Evolutionary conservation across 805 yeast species (phyloP), one percentile per base, ranked within the genome.

Genomic region (Saccharomycopsis babjevae): DNA sequence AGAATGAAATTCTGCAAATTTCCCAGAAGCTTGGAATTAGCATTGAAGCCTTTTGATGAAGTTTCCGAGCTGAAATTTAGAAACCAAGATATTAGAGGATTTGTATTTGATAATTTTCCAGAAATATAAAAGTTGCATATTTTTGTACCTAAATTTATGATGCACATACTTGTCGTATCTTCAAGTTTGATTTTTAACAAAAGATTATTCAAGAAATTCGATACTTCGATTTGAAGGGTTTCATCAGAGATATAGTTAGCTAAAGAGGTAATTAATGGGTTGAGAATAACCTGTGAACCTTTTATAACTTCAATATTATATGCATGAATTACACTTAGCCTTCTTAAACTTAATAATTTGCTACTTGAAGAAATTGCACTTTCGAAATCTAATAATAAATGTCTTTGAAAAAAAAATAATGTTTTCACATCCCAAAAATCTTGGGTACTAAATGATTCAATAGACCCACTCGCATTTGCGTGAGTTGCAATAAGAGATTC

Each of bases 341-440:
- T 61, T 36, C 61, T 58, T 7, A 61, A 20, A 50, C 46, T 57
- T n/a, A 36, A 36, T 34, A 58, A 36, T n/a, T 22, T 20, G 20
- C 36, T 57, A 13, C 54, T 43, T 13, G 7, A 10, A 20, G 46
- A 22, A 20, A 11, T 16, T 16, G 62, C 34, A 5, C 39, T 32
- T 15, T 46, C 40, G 8, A 59, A 43, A n/a, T n/a, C 38, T 10
- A 22, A 16, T 40, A 62, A 13, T 18, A 55, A n/a, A 11, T 52
- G 46, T 15, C 43, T 32, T 7, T 28, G 30, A 20, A 62, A 16
- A 28, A 50, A 55, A 28, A 43, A 59, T 10, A 42, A 6, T 13
- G 42, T 40, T 3, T 36, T 25, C 5, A 34, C 32, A 18, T 61
- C 36, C 64, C 61, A 61, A 58, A 61, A 61, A 11, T 34, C 28